phyloP scores from a whole-genome alignment of 2,329 filamentous ascomycete species.

The Alternaria angustiovoidea region DNA sequence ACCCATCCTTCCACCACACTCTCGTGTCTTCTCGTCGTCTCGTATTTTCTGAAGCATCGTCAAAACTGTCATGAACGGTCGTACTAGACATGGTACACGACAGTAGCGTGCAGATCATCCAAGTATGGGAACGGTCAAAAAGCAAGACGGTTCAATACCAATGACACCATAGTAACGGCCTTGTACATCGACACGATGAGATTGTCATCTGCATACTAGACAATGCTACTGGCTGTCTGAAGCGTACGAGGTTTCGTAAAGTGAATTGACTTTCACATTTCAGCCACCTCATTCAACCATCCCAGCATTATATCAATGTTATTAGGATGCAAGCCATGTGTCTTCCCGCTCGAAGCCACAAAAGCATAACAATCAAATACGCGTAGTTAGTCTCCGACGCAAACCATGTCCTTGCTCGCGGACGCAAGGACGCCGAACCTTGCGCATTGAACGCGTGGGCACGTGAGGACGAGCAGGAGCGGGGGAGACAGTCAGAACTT shows the following conservation, averaged over 20 bases:
- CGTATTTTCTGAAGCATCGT: background rate
- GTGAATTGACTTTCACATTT: background rate
- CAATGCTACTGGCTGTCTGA: background rate
- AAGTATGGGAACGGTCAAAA: background rate
- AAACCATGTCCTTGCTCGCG: conserved; percentile 5
- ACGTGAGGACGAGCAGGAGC: conserved; percentile 7
- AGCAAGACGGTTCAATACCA: background rate
- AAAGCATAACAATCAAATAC: background rate
- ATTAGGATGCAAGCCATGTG: background rate
- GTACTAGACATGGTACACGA: background rate
- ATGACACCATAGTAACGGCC: background rate
- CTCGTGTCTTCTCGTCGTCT: background rate
- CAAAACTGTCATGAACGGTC: background rate
- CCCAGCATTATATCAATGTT: background rate
- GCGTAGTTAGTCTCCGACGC: background rate
- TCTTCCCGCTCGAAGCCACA: background rate
- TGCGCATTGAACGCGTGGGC: conserved; percentile 16
- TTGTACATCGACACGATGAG: background rate
- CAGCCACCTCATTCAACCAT: background rate
- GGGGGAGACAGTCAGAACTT: conserved; percentile 2
- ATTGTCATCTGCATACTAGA: background rate
- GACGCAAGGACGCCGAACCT: conserved; percentile 2
- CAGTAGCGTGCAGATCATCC: background rate
- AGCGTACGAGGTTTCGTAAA: background rate
- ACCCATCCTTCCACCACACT: background rate